Percentiles rank a stretch among this genome's conserved stretches.
These are phyloP conservation scores for Elymus sibiricus DNA, from an alignment of 176 grass and related monocot genomes.

Conservation along the genomic window DNA sequence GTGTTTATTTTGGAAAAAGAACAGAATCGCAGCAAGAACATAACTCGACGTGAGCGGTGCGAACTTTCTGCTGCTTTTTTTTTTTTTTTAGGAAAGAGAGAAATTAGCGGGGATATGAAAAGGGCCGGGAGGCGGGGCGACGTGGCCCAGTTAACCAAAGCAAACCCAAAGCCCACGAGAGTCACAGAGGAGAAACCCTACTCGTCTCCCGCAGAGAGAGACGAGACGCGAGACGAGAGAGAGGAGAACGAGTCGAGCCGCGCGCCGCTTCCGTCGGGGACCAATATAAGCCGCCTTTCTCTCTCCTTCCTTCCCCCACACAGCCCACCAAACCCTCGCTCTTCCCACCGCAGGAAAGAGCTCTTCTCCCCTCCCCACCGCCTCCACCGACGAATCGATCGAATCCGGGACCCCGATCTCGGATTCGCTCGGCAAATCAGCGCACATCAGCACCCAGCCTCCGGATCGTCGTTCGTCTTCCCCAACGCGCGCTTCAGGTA, in stretches of 20 bases:
- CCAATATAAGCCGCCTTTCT: conserved; percentile 39
- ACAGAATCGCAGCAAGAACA: too few relatives aligned
- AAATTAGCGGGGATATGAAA: too few relatives aligned
- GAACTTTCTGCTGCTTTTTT: too few relatives aligned
- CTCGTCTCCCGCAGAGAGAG: not conserved
- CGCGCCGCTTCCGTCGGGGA: conserved; percentile 38
- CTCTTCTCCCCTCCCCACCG: not conserved
- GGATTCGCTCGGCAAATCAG: conserved; percentile 10
- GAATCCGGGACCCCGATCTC: conserved; percentile 47
- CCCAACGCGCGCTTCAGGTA: conserved; percentile 14
- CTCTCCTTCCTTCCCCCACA: not conserved
- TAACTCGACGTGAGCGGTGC: too few relatives aligned
- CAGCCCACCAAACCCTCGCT: not conserved
- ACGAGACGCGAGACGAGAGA: not conserved
- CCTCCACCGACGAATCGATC: not conserved
- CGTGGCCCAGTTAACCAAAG: not conserved
- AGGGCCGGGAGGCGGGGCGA: too few relatives aligned
- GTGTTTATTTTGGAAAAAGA: too few relatives aligned
- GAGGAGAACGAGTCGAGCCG: conserved; percentile 33
- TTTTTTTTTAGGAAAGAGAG: too few relatives aligned
- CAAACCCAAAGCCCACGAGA: not conserved
- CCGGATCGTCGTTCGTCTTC: not conserved
- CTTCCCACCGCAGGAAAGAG: not conserved
- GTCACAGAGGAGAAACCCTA: not conserved
- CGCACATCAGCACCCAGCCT: not conserved